Evolutionary conservation across 2,329 filamentous ascomycete species (phyloP).

Genomic region (Trichoderma polysporum): DNA sequence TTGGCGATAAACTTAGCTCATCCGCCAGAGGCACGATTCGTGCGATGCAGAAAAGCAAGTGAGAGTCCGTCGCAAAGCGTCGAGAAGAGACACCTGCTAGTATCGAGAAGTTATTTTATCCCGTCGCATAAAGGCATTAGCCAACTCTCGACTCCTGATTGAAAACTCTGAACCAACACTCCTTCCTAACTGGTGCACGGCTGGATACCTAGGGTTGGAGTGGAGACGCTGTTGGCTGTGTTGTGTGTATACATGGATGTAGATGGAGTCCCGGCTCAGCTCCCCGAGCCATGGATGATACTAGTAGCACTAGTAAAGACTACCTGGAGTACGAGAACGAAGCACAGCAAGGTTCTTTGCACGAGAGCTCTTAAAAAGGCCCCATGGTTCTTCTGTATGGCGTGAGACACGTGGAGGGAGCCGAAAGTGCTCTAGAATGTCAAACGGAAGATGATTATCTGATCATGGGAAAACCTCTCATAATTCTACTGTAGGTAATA

Average conservation of each 20-base stretch:
- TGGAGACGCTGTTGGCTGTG: not conserved
- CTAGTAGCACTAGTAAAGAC: not conserved
- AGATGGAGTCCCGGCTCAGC: not conserved
- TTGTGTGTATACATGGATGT: conserved; percentile 5
- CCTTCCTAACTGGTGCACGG: not conserved
- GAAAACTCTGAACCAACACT: not conserved
- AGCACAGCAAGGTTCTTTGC: not conserved
- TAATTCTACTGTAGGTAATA: not conserved
- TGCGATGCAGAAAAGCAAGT: not conserved
- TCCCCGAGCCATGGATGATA: not conserved
- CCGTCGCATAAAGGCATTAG: not conserved
- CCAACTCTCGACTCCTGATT: not conserved
- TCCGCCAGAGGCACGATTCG: not conserved
- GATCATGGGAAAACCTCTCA: not conserved
- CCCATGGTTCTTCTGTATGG: not conserved
- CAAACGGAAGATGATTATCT: not conserved
- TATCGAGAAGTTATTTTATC: not conserved
- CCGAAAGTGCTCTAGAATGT: not conserved
- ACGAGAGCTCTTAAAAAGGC: not conserved
- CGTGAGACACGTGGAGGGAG: not conserved
- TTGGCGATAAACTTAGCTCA: conserved; percentile 3
- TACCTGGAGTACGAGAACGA: not conserved
- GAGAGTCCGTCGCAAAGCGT: not conserved
- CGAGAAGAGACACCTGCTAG: not conserved
- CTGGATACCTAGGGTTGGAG: not conserved